Percentiles rank a stretch among this genome's conserved stretches.
Conservation (phyloP, 768 basidiomycete genomes). For the Lactarius evosmus region DNA sequence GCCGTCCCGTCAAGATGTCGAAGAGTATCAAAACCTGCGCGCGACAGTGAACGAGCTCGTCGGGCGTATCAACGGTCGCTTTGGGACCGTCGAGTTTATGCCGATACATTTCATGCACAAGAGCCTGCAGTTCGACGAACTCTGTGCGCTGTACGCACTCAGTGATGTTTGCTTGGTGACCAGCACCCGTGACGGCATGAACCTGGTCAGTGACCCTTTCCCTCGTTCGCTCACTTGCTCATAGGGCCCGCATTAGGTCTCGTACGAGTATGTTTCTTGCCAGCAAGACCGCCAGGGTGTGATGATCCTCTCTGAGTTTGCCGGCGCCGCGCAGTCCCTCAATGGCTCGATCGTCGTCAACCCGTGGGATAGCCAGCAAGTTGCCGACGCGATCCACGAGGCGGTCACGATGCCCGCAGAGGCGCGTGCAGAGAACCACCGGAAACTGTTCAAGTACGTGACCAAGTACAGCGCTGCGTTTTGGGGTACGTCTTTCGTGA, state of each 20-base stretch:
- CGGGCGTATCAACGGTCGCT: slow-evolving; percentile 96
- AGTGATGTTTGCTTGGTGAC: slow-evolving; percentile 96
- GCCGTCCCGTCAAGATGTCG: slow-evolving; percentile 96
- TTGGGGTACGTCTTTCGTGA: slow-evolving; percentile 90
- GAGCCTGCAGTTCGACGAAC: slow-evolving; percentile 86
- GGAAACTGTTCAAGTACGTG: slow-evolving; percentile 95
- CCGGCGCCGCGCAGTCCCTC: slow-evolving; percentile 92
- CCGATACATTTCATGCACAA: slow-evolving; percentile 99
- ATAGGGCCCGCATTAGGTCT: slow-evolving; percentile 55
- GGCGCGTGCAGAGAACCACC: slow-evolving; percentile 85
- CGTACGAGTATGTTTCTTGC: slow-evolving; percentile 97
- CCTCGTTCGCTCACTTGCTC: slow-evolving; percentile 29
- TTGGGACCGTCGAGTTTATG: slow-evolving; percentile 99
- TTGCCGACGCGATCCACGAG: slow-evolving; percentile 95
- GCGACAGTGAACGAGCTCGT: slow-evolving; percentile 97
- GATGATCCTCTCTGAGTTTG: slow-evolving; percentile 98
- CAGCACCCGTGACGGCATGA: slow-evolving; percentile 97
- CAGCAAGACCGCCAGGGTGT: slow-evolving; percentile 91
- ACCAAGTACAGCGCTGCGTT: slow-evolving; percentile 91
- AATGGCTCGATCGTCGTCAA: slow-evolving; percentile 98
- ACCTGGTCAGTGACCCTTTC: slow-evolving; percentile 64
- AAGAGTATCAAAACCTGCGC: slow-evolving; percentile 97
- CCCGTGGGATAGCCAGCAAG: slow-evolving; percentile 98
- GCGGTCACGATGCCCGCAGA: slow-evolving; percentile 86
- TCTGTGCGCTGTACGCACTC: slow-evolving; percentile 96